Evolutionary conservation across 129 eudicot genomes (phyloP), one percentile per base, ranked within the genome.

Genomic region (Saposhnikovia divaricata): DNA sequence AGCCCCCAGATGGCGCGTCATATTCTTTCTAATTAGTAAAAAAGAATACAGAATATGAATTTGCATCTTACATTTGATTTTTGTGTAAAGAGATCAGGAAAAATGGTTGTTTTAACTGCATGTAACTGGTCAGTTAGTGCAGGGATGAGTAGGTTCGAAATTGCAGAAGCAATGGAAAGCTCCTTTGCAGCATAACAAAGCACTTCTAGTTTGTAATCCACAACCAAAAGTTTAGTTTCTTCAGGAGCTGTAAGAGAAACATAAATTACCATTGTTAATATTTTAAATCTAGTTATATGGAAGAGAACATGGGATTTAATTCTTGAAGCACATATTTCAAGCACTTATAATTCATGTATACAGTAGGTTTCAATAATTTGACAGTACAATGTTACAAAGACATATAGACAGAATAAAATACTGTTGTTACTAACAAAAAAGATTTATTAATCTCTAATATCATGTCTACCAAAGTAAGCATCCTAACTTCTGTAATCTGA

Each of bases 101-200:
- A 83, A 74, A 85, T 86, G 63, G 83, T 79, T 80, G 78, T 89
- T 89, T 88, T 96, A 91, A 90, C 84, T 40, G 90, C 79, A 83
- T 84, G 87, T 51, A 96, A 80, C 86, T 96, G 98, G 80, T 92
- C 95, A 86, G 86, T 85, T 78, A 96, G 80, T 79, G 89, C 99
- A 76, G 99, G 99, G 77, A 96, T 87, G 75, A 92, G 78, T 74
- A 96, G 81, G 65, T 88, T 88, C 47, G 97, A 96, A 84, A 96
- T 82, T 39, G 91, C 87, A 80, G 83, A 70, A 28, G 45, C 77
- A 84, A 96, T 75, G 38, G 81, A 86, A 81, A 89, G 87, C 80
- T 88, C 82, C 89, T 90, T 96, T 37, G 89, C 86, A 31, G 90
- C 95, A 88, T 89, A 96, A 85, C 95, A 89, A 76, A 96, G 79